A percentile compares a stretch with the other conserved stretches of the same genome.
Conservation (phyloP, 441 rosid genomes). For the Daphne laureola region DNA sequence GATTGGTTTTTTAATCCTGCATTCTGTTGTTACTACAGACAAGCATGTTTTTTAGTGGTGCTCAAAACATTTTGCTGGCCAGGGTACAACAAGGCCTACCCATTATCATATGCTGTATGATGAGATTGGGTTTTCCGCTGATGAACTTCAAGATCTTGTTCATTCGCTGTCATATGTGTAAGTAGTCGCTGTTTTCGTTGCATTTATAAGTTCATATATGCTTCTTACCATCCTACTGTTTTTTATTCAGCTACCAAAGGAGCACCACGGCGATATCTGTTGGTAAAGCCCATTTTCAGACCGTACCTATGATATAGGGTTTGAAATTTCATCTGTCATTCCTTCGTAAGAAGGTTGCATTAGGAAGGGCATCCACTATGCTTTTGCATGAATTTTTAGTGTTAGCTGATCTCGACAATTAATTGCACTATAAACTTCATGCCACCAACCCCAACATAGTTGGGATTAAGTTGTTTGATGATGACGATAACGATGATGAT, state of each 20-base stretch:
- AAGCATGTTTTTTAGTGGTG: too few relatives aligned
- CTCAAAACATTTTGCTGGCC: slow-evolving; percentile 3
- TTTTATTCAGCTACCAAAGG: slow-evolving; percentile 41
- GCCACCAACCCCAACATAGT: too few relatives aligned
- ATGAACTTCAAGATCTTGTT: slow-evolving; percentile 71
- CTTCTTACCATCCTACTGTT: slow-evolving; percentile 4
- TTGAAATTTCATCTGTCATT: too few relatives aligned
- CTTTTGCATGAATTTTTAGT: too few relatives aligned
- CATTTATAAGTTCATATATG: not conserved
- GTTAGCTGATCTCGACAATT: not conserved
- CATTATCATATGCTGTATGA: slow-evolving; percentile 84
- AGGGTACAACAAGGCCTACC: slow-evolving; percentile 95
- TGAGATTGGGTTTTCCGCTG: slow-evolving; percentile 65
- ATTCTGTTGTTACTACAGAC: too few relatives aligned
- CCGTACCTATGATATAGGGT: too few relatives aligned
- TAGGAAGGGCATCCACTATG: too few relatives aligned
- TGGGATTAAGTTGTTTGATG: too few relatives aligned
- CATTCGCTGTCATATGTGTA: slow-evolving; percentile 60
- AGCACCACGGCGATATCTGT: slow-evolving; percentile 61
- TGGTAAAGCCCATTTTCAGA: slow-evolving; percentile 18
- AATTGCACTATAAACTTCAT: too few relatives aligned
- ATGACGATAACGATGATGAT: too few relatives aligned
- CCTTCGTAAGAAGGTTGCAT: too few relatives aligned
- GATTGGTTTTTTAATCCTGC: not conserved
- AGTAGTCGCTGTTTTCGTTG: slow-evolving; percentile 13